phyloP scores from a whole-genome alignment of 176 grass and related monocot species.

The Panicum miliaceum region DNA sequence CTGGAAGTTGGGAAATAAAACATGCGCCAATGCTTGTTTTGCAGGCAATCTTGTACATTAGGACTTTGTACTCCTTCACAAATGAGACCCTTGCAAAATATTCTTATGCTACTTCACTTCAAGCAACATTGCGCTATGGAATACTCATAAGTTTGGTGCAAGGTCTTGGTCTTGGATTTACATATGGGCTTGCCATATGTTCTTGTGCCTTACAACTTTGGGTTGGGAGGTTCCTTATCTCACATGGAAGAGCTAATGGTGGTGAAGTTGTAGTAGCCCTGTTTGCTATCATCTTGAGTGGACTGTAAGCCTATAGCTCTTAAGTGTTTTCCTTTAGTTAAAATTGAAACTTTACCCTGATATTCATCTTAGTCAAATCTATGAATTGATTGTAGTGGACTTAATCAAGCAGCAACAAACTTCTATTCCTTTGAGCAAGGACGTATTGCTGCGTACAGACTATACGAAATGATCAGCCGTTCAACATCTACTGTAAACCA shows the following conservation, averaged over 20 bases:
- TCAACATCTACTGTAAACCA: conserved; percentile 85
- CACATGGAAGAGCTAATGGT: conserved; percentile 84
- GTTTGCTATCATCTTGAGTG: conserved; percentile 91
- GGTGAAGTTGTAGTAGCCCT: conserved; percentile 88
- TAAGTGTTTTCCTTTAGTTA: conserved; percentile 28
- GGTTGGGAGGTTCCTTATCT: conserved; percentile 84
- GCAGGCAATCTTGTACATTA: conserved; percentile 92
- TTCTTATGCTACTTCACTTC: conserved; percentile 98
- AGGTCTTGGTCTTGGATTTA: conserved; percentile 98
- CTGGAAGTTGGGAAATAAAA: conserved; percentile 22
- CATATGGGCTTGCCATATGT: conserved; percentile 98
- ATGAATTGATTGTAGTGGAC: conserved; percentile 66
- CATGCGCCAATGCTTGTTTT: conserved; percentile 20
- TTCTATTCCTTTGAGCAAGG: conserved; percentile 99
- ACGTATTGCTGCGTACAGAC: conserved; percentile 93
- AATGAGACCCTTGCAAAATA: conserved; percentile 98
- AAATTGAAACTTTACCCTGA: conserved; percentile 29
- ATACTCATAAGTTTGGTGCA: conserved; percentile 97
- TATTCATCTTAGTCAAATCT: conserved; percentile 32
- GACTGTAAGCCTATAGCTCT: conserved; percentile 70
- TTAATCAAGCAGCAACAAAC: conserved; percentile 98
- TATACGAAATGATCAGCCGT: conserved; percentile 98
- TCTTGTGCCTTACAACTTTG: conserved; percentile 99
- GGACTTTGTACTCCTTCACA: conserved; percentile 93
- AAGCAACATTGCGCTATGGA: conserved; percentile 94